Percentiles rank a stretch among this genome's conserved stretches.
Evolutionary conservation across 441 rosid species (phyloP).

Genomic region (Erysimum cheiri): DNA sequence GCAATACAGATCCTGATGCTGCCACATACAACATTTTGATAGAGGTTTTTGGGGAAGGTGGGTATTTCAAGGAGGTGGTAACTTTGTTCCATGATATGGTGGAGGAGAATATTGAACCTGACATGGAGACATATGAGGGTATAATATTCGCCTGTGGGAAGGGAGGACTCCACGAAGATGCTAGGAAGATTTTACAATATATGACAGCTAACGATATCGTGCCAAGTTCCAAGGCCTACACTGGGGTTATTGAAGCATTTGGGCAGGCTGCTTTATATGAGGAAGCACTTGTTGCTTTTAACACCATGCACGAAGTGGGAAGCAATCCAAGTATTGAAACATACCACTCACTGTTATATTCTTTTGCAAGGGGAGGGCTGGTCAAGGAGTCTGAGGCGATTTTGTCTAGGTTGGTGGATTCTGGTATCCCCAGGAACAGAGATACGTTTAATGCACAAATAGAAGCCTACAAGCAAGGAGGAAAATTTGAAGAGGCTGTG

Average conservation of each 20-base stretch:
- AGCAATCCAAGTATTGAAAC: conserved; percentile 82
- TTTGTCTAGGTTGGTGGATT: conserved; percentile 66
- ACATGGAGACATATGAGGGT: conserved; percentile 92
- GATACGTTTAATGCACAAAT: conserved; percentile 86
- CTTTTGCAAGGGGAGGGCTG: conserved; percentile 90
- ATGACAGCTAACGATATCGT: conserved; percentile 77
- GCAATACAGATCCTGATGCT: conserved; percentile 86
- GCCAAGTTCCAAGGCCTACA: conserved; percentile 86
- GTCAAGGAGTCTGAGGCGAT: conserved; percentile 76
- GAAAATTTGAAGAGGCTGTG: conserved; percentile 90
- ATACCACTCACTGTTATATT: conserved; percentile 72
- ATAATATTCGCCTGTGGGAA: conserved; percentile 88
- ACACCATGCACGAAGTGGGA: conserved; percentile 88
- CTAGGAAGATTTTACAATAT: conserved; percentile 70
- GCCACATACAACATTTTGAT: conserved; percentile 84
- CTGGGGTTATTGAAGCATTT: conserved; percentile 87
- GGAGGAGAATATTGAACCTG: conserved; percentile 91
- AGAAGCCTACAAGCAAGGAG: conserved; percentile 93
- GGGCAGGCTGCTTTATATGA: conserved; percentile 93
- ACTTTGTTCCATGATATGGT: conserved; percentile 94
- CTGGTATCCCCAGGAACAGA: conserved; percentile 64
- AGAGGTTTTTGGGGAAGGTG: conserved; percentile 93
- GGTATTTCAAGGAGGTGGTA: conserved; percentile 95
- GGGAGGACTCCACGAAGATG: conserved; percentile 91
- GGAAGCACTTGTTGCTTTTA: conserved; percentile 86